These are phyloP conservation scores for Combretum micranthum DNA, from an alignment of 345 rosid species.

Conservation along the genomic window DNA sequence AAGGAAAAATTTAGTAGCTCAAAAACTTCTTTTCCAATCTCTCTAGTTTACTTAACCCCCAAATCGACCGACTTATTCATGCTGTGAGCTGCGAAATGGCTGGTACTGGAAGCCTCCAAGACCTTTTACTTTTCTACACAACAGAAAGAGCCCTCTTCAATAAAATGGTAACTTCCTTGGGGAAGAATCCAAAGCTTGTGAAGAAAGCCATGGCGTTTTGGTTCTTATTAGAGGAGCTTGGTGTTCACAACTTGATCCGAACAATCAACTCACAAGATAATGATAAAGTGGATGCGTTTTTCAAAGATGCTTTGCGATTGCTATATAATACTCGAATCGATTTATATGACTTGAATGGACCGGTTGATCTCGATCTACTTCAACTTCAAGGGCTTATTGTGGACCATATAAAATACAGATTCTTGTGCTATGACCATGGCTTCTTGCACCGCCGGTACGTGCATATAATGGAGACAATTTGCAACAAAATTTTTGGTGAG, in stretches of 20 bases:
- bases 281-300: slow-evolving; percentile 17
- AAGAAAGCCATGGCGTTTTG: slow-evolving; percentile 21
- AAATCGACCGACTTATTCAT: too few relatives aligned
- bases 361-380: neutral
- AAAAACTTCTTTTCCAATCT: too few relatives aligned
- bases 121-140: slow-evolving; percentile 28
- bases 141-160: slow-evolving; percentile 23
- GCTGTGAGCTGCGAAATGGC: too few relatives aligned
- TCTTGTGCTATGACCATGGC: slow-evolving; percentile 16
- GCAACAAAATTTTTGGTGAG: slow-evolving; percentile 25
- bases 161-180: slow-evolving; percentile 19
- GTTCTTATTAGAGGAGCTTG: slow-evolving; percentile 27
- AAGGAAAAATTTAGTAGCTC: too few relatives aligned
- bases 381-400: slow-evolving; percentile 4
- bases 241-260: slow-evolving; percentile 21
- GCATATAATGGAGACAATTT: slow-evolving; percentile 23
- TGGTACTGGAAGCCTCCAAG: slow-evolving; percentile 19
- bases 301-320: slow-evolving; percentile 16
- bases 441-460: slow-evolving; percentile 16
- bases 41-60: too few relatives aligned
- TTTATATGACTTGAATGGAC: slow-evolving; percentile 3
- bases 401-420: slow-evolving; percentile 13
- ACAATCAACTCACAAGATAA: slow-evolving; percentile 13
- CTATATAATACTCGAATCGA: slow-evolving; percentile 12
- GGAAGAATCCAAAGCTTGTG: slow-evolving; percentile 11